A percentile compares a stretch with the other conserved stretches of the same genome.
Conservation (phyloP, 352 stramenopile genomes). For the Thraustochytrium striatum region DNA sequence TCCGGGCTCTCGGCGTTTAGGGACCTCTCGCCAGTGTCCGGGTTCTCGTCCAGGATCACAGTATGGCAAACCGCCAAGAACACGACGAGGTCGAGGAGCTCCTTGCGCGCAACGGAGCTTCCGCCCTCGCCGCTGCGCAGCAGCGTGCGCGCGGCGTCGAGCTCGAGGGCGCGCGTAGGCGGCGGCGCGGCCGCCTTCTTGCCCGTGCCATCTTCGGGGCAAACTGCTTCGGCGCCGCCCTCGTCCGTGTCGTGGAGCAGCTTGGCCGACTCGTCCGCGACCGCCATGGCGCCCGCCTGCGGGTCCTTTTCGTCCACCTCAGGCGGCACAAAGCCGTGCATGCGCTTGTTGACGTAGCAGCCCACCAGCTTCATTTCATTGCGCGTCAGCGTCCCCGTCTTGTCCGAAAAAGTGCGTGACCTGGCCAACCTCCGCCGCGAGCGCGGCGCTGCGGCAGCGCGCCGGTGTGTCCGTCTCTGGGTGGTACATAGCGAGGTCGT, state of each 20-base stretch:
- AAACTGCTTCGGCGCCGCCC: background rate
- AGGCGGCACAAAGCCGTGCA: conserved; percentile 26
- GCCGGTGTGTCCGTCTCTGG: conserved; percentile 65
- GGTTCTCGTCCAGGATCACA: conserved; percentile 27
- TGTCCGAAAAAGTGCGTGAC: conserved; percentile 42
- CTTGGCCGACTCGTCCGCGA: background rate
- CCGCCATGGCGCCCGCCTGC: background rate
- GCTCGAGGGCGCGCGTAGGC: background rate
- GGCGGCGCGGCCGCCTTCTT: background rate
- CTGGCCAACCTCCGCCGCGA: conserved; percentile 15
- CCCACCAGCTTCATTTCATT: conserved; percentile 61
- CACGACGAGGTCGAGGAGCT: conserved; percentile 35
- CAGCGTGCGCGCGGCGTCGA: background rate
- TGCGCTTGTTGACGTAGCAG: conserved; percentile 1
- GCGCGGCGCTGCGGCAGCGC: conserved; percentile 51
- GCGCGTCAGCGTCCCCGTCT: conserved; percentile 46
- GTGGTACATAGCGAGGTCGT: conserved; percentile 76
- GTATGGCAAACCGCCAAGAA: conserved; percentile 44
- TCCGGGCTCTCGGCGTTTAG: conserved; percentile 47
- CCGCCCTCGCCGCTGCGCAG: background rate
- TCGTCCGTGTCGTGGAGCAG: too few species aligned
- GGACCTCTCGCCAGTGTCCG: background rate
- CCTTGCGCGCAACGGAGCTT: background rate
- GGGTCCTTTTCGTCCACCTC: background rate
- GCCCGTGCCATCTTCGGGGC: background rate